A percentile compares a stretch with the other conserved stretches of the same genome.
Evolutionary conservation across 2,329 filamentous ascomycete species (phyloP).

Genomic region (Teratosphaeria pseudoeucalypti): DNA sequence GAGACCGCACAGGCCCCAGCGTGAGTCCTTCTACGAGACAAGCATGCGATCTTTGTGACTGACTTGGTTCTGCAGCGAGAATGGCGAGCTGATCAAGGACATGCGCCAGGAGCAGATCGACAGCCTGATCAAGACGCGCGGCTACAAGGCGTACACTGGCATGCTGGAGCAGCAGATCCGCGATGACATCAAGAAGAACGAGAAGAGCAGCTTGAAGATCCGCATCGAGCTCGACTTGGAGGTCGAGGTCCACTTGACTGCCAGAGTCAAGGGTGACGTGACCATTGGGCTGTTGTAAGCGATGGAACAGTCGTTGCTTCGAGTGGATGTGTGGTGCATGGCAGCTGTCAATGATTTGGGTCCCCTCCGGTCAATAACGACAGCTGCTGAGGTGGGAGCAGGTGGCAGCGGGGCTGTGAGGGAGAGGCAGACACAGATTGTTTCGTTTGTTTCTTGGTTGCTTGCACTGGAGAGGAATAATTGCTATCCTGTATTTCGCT

Average conservation of each 20-base stretch:
- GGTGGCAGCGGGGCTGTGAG: neutral
- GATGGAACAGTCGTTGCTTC: neutral
- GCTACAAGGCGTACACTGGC: conserved; percentile 2
- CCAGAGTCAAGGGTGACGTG: conserved; percentile 21
- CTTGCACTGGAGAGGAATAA: neutral
- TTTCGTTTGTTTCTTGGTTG: neutral
- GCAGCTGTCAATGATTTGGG: neutral
- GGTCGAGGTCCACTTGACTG: conserved; percentile 21
- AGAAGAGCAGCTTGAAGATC: conserved; percentile 19
- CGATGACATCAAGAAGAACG: conserved; percentile 9
- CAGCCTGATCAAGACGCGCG: conserved; percentile 4
- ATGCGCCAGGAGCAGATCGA: conserved; percentile 9
- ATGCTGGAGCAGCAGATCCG: conserved; percentile 2
- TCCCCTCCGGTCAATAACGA: neutral
- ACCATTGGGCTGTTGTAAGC: conserved; percentile 20
- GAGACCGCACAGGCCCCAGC: neutral
- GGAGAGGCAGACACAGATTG: neutral
- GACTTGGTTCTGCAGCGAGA: neutral
- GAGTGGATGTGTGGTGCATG: neutral
- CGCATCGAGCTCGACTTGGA: conserved; percentile 20
- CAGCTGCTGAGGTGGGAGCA: neutral
- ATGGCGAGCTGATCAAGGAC: conserved; percentile 6
- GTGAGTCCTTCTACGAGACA: neutral
- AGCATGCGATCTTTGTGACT: neutral
- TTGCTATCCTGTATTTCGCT: neutral